A percentile compares a stretch with the other conserved stretches of the same genome.
phyloP scores from a whole-genome alignment of 169 alveolate genomes.

The Plasmodium fragile region DNA sequence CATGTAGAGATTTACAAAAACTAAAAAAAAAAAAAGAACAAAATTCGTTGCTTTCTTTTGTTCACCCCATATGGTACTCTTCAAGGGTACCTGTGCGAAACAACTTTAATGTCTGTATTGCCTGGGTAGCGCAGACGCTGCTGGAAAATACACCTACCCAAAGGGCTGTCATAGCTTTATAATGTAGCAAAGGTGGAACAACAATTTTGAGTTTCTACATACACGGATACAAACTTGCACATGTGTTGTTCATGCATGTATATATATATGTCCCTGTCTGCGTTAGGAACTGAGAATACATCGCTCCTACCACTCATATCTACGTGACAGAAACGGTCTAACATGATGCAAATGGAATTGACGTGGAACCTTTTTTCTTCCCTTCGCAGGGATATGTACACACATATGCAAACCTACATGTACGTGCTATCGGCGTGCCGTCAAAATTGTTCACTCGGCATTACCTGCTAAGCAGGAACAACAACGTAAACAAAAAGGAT shows the following conservation, averaged over 20 bases:
- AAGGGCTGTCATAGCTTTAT: neutral
- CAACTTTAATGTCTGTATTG: neutral
- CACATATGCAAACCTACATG: neutral
- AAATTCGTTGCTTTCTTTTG: no score
- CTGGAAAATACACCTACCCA: neutral
- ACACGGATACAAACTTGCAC: neutral
- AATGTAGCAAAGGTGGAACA: neutral
- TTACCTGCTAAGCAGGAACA: neutral
- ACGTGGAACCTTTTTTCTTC: neutral
- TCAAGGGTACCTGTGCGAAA: neutral
- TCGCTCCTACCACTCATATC: neutral
- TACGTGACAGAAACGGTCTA: neutral
- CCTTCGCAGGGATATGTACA: neutral
- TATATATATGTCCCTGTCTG: neutral
- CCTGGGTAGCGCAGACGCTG: neutral
- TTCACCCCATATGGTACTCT: neutral
- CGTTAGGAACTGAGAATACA: neutral
- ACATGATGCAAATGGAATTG: neutral
- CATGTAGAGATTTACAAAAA: neutral
- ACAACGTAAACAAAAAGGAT: neutral
- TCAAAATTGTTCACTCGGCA: neutral
- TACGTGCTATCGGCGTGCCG: neutral
- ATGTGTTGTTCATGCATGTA: neutral
- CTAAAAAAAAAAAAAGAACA: no score
- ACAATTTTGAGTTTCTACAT: neutral